Conservation (phyloP, 257 asterid species). For the Ajuga chamaepitys region DNA sequence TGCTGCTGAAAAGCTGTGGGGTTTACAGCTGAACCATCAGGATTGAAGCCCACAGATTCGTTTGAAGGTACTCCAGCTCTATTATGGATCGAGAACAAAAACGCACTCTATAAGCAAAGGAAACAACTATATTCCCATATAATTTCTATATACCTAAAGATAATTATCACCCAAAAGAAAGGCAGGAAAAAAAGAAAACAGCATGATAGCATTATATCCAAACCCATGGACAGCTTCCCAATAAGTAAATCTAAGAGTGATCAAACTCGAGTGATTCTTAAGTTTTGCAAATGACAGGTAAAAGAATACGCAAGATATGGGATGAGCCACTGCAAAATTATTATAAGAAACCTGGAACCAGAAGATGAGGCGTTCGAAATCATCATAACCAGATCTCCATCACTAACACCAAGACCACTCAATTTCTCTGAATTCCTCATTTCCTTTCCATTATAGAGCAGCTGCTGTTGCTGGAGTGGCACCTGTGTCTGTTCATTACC, state of each 20-base stretch:
- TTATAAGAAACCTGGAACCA: conserved; percentile 42
- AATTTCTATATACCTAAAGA: neutral
- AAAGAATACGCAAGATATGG: neutral
- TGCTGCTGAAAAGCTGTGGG: conserved; percentile 95
- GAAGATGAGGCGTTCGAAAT: conserved; percentile 40
- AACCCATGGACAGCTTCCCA: neutral
- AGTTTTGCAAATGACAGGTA: neutral
- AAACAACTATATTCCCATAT: neutral
- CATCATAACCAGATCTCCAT: conserved; percentile 97
- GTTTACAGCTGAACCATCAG: conserved; percentile 90
- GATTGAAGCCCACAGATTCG: conserved; percentile 49
- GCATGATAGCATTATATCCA: conserved; percentile 5
- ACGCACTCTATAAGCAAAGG: conserved; percentile 6
- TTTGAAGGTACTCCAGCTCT: conserved; percentile 50
- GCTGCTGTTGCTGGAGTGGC: conserved; percentile 83
- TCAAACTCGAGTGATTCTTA: neutral
- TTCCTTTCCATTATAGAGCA: conserved; percentile 73
- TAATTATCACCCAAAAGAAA: neutral
- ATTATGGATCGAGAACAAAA: conserved; percentile 11
- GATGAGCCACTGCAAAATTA: neutral
- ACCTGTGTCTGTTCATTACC: conserved; percentile 59
- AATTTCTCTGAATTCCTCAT: conserved; percentile 70
- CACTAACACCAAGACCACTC: conserved; percentile 64
- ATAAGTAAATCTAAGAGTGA: neutral
- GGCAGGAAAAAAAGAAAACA: neutral